These are phyloP conservation scores for Fonsecaea multimorphosa DNA, from an alignment of 2,329 filamentous ascomycete genomes.

Conservation along the genomic window DNA sequence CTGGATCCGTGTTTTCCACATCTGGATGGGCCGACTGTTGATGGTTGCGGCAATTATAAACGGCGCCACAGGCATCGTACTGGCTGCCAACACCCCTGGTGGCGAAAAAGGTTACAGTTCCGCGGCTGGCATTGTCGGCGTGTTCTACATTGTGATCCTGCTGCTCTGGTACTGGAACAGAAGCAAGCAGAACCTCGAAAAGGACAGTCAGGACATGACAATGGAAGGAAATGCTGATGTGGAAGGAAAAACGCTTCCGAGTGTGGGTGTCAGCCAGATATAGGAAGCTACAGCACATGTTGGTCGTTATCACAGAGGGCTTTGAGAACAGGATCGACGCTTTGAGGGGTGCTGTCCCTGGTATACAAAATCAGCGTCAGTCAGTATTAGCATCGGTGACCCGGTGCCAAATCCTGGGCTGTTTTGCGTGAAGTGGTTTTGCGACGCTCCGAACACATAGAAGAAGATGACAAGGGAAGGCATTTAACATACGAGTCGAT, in stretches of 20 bases:
- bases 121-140: neutral
- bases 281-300: neutral
- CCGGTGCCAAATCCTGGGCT: neutral
- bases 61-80: neutral
- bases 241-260: neutral
- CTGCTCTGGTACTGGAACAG: constrained; percentile 7
- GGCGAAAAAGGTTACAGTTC: neutral
- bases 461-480: neutral
- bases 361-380: neutral
- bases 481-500: neutral
- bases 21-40: neutral
- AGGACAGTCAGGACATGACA: neutral
- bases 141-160: neutral
- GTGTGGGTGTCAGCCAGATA: neutral
- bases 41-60: neutral
- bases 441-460: too few species aligned
- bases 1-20: neutral
- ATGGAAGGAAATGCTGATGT: neutral
- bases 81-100: neutral
- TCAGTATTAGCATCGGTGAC: neutral
- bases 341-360: neutral
- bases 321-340: too few species aligned
- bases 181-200: neutral
- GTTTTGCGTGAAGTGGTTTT: neutral
- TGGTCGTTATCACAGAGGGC: too few species aligned